phyloP scores from a whole-genome alignment of 2,329 filamentous ascomycete genomes.

The Tolypocladium tundrense region DNA sequence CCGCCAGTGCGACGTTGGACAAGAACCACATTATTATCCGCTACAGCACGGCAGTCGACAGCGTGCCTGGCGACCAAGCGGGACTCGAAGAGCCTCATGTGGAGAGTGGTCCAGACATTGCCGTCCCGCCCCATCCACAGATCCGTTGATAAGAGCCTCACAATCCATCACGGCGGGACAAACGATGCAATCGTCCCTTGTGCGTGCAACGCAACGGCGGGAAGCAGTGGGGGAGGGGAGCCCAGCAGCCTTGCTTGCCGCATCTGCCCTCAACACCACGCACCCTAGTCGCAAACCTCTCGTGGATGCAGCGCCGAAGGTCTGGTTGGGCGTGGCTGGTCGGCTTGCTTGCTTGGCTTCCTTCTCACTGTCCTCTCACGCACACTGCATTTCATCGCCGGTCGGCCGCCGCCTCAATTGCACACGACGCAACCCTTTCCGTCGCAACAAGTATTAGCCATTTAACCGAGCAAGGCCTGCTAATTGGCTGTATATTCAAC shows the following conservation, averaged over 20 bases:
- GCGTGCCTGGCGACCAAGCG: conserved; percentile 6
- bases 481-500: background rate
- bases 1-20: conserved; percentile 4
- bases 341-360: background rate
- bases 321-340: background rate
- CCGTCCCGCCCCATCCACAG: conserved; percentile 6
- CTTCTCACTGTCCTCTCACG: background rate
- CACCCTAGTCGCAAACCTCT: background rate
- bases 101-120: conserved; percentile 9
- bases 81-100: conserved; percentile 12
- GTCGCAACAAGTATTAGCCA: background rate
- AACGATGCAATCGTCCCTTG: background rate
- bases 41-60: conserved; percentile 6
- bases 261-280: background rate
- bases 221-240: background rate
- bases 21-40: conserved; percentile 6
- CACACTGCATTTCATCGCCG: background rate
- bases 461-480: background rate
- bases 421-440: background rate
- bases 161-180: background rate
- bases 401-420: background rate
- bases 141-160: conserved; percentile 3
- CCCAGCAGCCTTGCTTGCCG: background rate
- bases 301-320: background rate
- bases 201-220: background rate